Evolutionary conservation across 2,329 filamentous ascomycete genomes (phyloP), one percentile per base, ranked within the genome.

Genomic region (Fusarium ambrosium): DNA sequence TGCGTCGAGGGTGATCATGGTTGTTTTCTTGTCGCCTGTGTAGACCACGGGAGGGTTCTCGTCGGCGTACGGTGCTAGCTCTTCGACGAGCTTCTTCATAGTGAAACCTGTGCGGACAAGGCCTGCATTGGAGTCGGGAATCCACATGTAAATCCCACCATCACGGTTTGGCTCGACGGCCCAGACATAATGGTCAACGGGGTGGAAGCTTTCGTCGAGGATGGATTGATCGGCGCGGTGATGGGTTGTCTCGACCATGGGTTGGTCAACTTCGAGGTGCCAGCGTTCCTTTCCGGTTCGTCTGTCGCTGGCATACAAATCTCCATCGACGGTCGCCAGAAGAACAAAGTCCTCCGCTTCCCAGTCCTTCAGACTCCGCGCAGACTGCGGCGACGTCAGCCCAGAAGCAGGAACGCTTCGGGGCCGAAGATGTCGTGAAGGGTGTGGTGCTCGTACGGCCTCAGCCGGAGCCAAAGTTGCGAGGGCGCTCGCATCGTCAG

Each of bases 331-430:
- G 90, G 97, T 98, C 94, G 97, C 96, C 93, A 99, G 89, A 89
- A 99, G 94, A 87, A 98, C 94, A 91, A 98, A 97, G 89, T 98
- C 95, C 94, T 98, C 96, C 87, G 98, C 95, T 93, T 98, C 95
- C 96, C 96, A 98, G 87, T 98, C 96, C 91, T 95, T 93, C 90
- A 98, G 89, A 89, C 93, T 97, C 92, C 96, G 95, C 95, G 95
- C 96, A 93, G 89, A 89, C 83, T 94, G 93, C 92, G 92, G 93
- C 93, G 94, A 92, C 87, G 93, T 90, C 85, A 93, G 88, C 80
- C 91, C 92, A 83, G 89, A 88, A 83, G 89, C 83, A 75, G 84
- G 85, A 82, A 88, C 89, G 86, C 89, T 90, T 83, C 88, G 87
- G 82, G 87, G 82, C 82, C 82, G 80, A 76, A 81, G 81, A 81